Conservation (phyloP, 2,329 filamentous ascomycete genomes). For the Xylariaceae sp. region DNA sequence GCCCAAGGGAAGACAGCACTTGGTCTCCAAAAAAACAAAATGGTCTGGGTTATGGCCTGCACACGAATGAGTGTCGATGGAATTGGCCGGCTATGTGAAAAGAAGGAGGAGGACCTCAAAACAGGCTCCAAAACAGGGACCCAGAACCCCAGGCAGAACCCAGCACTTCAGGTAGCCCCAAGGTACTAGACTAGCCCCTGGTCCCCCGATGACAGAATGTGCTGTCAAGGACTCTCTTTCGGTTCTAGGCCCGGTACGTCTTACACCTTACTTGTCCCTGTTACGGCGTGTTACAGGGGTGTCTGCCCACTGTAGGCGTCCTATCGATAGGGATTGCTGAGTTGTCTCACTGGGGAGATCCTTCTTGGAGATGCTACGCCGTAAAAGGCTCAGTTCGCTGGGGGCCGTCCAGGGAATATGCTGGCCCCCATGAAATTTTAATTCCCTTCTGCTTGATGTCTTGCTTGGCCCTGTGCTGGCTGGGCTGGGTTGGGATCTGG, state of each 20-base stretch:
- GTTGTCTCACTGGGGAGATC: background rate
- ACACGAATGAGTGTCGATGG: background rate
- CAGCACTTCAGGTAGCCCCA: background rate
- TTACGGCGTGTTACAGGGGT: background rate
- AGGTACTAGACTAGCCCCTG: too few species aligned
- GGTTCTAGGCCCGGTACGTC: background rate
- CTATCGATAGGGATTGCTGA: slow-evolving; percentile 12
- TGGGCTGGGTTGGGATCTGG: too few species aligned
- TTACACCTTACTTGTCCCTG: slow-evolving; percentile 11
- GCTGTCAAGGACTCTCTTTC: background rate
- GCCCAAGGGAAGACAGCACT: slow-evolving; percentile 11
- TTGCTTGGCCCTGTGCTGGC: background rate
- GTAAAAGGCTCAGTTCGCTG: background rate
- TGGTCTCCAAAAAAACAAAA: too few species aligned
- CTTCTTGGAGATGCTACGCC: background rate
- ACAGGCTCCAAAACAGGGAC: too few species aligned
- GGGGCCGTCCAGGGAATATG: background rate
- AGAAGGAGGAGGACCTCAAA: background rate
- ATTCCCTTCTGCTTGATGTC: background rate
- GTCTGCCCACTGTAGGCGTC: slow-evolving; percentile 3
- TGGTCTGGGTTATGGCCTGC: too few species aligned
- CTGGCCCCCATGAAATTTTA: background rate
- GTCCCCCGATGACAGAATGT: background rate
- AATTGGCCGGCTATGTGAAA: slow-evolving; percentile 1
- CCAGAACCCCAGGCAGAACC: background rate